phyloP scores from a whole-genome alignment of 768 basidiomycete species.

The Artomyces pyxidatus region DNA sequence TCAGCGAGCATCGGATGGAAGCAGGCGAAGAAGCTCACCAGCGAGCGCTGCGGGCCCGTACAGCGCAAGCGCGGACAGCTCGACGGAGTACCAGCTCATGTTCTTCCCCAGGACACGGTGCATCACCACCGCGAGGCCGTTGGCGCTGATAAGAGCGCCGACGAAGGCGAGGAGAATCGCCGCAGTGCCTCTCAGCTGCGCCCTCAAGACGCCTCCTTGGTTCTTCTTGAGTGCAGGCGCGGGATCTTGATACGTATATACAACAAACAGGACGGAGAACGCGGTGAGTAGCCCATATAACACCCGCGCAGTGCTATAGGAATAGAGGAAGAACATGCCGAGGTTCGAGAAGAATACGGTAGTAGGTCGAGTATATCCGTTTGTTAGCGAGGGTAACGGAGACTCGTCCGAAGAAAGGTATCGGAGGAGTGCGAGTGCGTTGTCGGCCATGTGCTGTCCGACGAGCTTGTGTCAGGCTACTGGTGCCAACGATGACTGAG shows the following conservation, averaged over 20 bases:
- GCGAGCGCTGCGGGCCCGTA: conserved; percentile 71
- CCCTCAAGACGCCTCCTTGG: conserved; percentile 26
- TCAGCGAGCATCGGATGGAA: background rate
- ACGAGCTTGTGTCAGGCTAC: background rate
- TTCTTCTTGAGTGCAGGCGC: conserved; percentile 26
- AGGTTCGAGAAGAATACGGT: conserved; percentile 76
- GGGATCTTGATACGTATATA: conserved; percentile 28
- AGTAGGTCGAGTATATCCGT: conserved; percentile 40
- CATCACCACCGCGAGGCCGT: conserved; percentile 68
- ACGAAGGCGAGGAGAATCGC: conserved; percentile 45
- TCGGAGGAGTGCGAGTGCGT: conserved; percentile 68
- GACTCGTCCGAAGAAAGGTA: conserved; percentile 65
- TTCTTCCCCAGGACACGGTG: conserved; percentile 48
- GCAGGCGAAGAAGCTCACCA: conserved; percentile 36
- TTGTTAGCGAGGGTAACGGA: conserved; percentile 56
- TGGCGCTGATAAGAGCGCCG: conserved; percentile 56
- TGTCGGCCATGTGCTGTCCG: conserved; percentile 88
- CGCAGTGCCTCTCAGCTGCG: conserved; percentile 35
- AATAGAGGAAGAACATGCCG: conserved; percentile 64
- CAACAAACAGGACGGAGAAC: conserved; percentile 38
- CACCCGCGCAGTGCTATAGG: conserved; percentile 60
- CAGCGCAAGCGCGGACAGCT: conserved; percentile 52
- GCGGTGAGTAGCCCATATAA: conserved; percentile 48
- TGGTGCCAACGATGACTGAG: too few species aligned
- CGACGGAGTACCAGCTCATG: conserved; percentile 82